These are phyloP conservation scores for Berberis thunbergii DNA, from an alignment of 164 flowering plant genomes.

Conservation along the genomic window DNA sequence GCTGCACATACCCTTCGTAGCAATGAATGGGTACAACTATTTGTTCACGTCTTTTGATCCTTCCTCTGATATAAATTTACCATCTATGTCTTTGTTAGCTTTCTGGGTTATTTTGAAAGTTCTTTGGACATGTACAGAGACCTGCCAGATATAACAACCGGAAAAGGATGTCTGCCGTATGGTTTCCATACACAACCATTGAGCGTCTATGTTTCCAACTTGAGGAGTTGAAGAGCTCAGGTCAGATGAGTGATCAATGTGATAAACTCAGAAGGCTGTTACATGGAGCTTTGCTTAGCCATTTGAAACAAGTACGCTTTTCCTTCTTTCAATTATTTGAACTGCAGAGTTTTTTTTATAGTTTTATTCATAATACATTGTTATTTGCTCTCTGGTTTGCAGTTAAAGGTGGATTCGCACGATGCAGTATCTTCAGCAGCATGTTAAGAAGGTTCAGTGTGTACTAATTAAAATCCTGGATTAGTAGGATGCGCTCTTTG, in stretches of 20 bases:
- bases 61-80: no score
- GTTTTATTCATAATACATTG: no score
- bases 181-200: slow-evolving; percentile 82
- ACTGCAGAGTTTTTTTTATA: no score
- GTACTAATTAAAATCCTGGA: no score
- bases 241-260: slow-evolving; percentile 68
- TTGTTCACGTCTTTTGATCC: no score
- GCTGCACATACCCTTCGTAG: no score
- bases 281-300: slow-evolving; percentile 51
- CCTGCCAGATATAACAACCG: slow-evolving; percentile 55
- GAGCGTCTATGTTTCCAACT: slow-evolving; percentile 73
- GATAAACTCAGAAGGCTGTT: slow-evolving; percentile 55
- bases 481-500: no score
- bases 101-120: slow-evolving; percentile 2
- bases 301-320: slow-evolving; percentile 58
- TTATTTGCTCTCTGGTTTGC: no score
- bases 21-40: no score
- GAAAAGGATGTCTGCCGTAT: slow-evolving; percentile 68
- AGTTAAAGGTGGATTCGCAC: no score
- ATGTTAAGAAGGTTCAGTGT: no score
- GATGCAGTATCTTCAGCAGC: no score
- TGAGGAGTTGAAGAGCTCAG: slow-evolving; percentile 43
- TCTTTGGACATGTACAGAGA: slow-evolving; percentile 37
- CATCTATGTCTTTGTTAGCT: background rate
- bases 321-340: background rate